Evolutionary conservation across 1,139 yeast genomes (phyloP).

Genomic region (Saccharomycopsis hybrid): DNA sequence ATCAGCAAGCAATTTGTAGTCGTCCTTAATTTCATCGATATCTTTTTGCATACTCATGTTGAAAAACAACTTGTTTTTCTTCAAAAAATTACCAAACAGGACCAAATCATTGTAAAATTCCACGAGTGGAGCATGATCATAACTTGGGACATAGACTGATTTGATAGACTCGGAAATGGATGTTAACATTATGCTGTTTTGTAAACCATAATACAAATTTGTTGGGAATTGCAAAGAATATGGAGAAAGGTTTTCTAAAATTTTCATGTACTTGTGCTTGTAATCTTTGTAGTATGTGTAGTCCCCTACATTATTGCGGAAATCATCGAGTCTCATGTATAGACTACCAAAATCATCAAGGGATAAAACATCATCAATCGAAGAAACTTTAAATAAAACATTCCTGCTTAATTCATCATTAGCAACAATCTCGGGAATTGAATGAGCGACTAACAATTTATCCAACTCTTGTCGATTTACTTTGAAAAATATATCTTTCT

Average conservation of each 20-base stretch:
- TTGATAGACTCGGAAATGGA: conserved; percentile 13
- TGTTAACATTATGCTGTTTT: conserved; percentile 5
- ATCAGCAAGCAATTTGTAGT: conserved; percentile 3
- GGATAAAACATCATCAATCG: conserved; percentile 5
- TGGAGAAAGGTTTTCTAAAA: conserved; percentile 3
- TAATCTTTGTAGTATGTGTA: neutral
- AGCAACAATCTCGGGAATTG: no score
- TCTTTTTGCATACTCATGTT: neutral
- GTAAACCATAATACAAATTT: conserved; percentile 3
- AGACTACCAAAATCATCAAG: neutral
- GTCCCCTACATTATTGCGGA: neutral
- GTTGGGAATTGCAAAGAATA: neutral
- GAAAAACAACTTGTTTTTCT: neutral
- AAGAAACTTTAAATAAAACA: conserved; percentile 4
- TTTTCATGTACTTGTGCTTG: neutral
- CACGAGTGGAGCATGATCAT: neutral
- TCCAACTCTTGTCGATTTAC: neutral
- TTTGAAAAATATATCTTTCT: neutral
- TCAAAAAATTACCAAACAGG: conserved; percentile 8
- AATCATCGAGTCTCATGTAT: neutral
- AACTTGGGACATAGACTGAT: conserved; percentile 6
- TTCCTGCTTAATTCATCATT: neutral
- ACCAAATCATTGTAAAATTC: conserved; percentile 12
- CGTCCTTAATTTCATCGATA: conserved; percentile 1
- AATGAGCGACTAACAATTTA: neutral